Conservation (phyloP, 2,329 filamentous ascomycete species). For the Exophiala xenobiotica region DNA sequence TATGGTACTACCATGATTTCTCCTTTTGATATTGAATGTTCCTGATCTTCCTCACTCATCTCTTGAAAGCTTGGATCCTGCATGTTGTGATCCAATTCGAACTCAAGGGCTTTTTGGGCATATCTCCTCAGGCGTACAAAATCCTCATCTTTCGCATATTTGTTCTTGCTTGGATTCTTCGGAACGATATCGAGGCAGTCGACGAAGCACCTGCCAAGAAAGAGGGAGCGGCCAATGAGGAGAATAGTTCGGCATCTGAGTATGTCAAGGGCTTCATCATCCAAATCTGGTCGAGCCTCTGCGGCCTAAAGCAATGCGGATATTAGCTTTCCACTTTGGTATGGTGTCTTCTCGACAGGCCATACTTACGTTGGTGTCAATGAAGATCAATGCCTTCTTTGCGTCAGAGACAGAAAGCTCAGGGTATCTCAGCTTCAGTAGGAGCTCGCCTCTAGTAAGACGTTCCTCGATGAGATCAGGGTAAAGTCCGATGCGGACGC, state of each 20-base stretch:
- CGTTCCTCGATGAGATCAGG: neutral
- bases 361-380: neutral
- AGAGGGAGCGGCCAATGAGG: neutral
- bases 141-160: neutral
- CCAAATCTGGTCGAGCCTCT: neutral
- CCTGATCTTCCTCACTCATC: neutral
- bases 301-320: neutral
- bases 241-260: neutral
- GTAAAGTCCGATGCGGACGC: neutral
- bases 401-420: neutral
- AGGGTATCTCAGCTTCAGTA: slow-evolving; percentile 3
- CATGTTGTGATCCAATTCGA: neutral
- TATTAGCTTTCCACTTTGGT: neutral
- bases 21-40: neutral
- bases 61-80: neutral
- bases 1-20: neutral
- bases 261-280: neutral
- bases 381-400: neutral
- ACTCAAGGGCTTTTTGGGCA: neutral
- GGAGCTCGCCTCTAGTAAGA: neutral
- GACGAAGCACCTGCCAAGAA: slow-evolving; percentile 19
- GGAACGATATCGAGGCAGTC: neutral
- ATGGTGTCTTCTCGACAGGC: too few species aligned
- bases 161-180: neutral
- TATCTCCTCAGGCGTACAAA: neutral